Base-by-base conservation (phyloP, 2,329 filamentous ascomycete species). In the Microdochium nivale region DNA sequence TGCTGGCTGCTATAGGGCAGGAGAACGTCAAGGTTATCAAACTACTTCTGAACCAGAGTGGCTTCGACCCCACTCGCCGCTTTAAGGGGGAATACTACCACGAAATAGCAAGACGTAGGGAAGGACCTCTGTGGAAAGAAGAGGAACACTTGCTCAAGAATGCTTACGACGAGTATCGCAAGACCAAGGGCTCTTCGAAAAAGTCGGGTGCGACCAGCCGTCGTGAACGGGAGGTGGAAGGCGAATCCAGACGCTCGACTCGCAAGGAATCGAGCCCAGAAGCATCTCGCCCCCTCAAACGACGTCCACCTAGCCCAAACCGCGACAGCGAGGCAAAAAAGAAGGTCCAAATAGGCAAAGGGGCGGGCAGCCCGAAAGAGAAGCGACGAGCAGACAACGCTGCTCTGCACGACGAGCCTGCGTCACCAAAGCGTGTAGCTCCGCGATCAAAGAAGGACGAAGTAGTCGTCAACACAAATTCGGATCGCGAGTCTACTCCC, bases 1-100 rank as follows among this genome's bases (percentile, higher is more conserved):
- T 99, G 76, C 79, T 96, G 35, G 90, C 91, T 53, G 91, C 94
- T 1, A 96, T 99, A 57, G 92, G 94, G 16, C 87, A 92, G 59
- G 82, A 84, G 56, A 94, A 96, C 60, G 79, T 94, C 49, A 87
- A 89, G 58, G 89, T 96, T 52, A 83, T 99, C 46, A 81, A 87
- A 52, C 73, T 96, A 11, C 77, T 96, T 8, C 73, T 96, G 7
- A 83, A 84, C 54, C 88, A 94, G 60, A 79, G 80, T 48, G 72
- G 72, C 16, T 96, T 97, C 64, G 86, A 99, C 60, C 91, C 94
- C 0, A 90, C 88, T 1, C 83, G 86, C 52, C 79, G 84, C 25
- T 85, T 84, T 58, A 84, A 84, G 58, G 88, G 88, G 23, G 82
- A 88, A 60, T 86, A 88, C 0, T 99, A 97, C 66, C 87, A 83